These are phyloP conservation scores for Alternaria rosae DNA, from an alignment of 2,329 filamentous ascomycete genomes.

Conservation along the genomic window DNA sequence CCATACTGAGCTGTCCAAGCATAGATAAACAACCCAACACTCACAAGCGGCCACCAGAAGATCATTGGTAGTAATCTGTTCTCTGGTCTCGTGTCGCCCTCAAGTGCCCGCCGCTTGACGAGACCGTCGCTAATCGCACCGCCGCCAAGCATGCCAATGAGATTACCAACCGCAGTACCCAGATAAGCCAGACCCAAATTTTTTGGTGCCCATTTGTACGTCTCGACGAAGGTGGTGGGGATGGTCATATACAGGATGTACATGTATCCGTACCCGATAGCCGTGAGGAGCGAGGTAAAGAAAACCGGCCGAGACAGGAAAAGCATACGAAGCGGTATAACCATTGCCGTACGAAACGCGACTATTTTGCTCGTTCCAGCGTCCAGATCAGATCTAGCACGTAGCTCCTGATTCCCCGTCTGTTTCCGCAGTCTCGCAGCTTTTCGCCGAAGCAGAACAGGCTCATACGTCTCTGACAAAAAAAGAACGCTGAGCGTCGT, in stretches of 20 bases:
- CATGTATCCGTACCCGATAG: slow-evolving; percentile 52
- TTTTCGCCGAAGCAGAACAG: slow-evolving; percentile 48
- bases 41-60: slow-evolving; percentile 30
- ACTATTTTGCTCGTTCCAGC: slow-evolving; percentile 43
- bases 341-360: slow-evolving; percentile 45
- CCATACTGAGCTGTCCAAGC: slow-evolving; percentile 35
- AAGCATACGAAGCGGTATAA: slow-evolving; percentile 62
- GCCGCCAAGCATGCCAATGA: slow-evolving; percentile 43
- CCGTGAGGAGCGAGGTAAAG: slow-evolving; percentile 55
- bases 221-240: slow-evolving; percentile 27
- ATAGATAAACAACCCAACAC: slow-evolving; percentile 37
- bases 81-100: slow-evolving; percentile 15
- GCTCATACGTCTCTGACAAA: slow-evolving; percentile 30
- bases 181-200: slow-evolving; percentile 34
- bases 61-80: slow-evolving; percentile 34
- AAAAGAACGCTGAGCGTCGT: slow-evolving; percentile 48
- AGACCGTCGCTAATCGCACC: slow-evolving; percentile 35
- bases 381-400: slow-evolving; percentile 31
- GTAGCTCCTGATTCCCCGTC: slow-evolving; percentile 40
- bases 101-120: slow-evolving; percentile 26
- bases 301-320: slow-evolving; percentile 60
- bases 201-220: slow-evolving; percentile 28
- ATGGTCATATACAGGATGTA: slow-evolving; percentile 40
- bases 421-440: slow-evolving; percentile 32
- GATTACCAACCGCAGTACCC: slow-evolving; percentile 39